Percentiles rank a stretch among this genome's conserved stretches.
Evolutionary conservation across 2,329 filamentous ascomycete genomes (phyloP).

Genomic region (Seiridium unicorne): DNA sequence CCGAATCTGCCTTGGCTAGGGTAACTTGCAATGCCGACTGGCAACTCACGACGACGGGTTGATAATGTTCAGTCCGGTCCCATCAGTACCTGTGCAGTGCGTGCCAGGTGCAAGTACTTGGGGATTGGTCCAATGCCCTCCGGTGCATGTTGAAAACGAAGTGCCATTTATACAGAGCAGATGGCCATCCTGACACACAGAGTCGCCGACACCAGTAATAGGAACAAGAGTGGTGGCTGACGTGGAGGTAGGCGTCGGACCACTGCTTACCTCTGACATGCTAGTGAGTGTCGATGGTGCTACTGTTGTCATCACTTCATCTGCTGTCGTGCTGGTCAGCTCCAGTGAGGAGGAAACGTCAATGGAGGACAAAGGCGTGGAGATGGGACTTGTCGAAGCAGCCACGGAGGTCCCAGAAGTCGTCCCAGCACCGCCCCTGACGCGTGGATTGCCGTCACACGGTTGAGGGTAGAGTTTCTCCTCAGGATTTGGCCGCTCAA

Average conservation of each 20-base stretch:
- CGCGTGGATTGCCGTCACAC: conserved; percentile 28
- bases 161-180: conserved; percentile 1
- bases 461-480: conserved; percentile 27
- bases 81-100: background rate
- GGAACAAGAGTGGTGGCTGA: background rate
- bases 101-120: background rate
- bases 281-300: no score
- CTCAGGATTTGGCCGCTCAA: conserved; percentile 39
- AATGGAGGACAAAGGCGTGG: background rate
- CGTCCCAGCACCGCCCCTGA: background rate
- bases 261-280: no score
- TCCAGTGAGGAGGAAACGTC: background rate
- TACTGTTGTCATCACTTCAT: no score
- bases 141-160: conserved; percentile 6
- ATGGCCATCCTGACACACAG: background rate
- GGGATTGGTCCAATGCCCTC: background rate
- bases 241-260: background rate
- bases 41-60: background rate
- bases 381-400: background rate
- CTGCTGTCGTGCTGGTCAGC: background rate
- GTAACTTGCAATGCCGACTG: no score
- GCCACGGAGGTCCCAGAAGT: background rate
- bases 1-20: no score
- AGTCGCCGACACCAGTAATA: background rate
- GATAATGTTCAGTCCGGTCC: conserved; percentile 1